Evolutionary conservation across 176 grass and related monocot genomes (phyloP), one percentile per base, ranked within the genome.

Genomic region (Triticum turgidum): DNA sequence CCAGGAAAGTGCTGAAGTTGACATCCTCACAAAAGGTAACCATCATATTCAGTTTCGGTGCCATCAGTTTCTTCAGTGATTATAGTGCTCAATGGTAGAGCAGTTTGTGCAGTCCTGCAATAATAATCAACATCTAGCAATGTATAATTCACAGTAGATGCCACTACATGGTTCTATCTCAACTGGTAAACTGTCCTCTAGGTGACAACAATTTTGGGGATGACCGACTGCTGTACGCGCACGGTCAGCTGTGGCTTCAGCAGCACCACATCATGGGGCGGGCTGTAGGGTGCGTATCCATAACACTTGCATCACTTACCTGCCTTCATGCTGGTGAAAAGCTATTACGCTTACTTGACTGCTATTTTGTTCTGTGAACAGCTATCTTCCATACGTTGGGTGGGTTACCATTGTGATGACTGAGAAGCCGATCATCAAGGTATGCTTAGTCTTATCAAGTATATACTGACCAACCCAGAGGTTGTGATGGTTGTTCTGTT

Each of bases 1-100:
- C 22, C 89, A 87, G 33, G 87, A 89, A 59, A 90, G 59, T 25
- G 80, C 70, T 64, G 89, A 91, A 81, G 65, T 93, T 85, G 92
- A 91, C 80, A 87, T 97, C 85, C 92, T 97, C 73, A 98, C 93
- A 3, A 97, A 97, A 94, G 95, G 95, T 93, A 91, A 41, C 73
- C 35, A 25, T 9, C 35, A n/a, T 67, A 38, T 83, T 72, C 14
- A 71, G 11, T 80, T 79, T 24, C 49, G 32, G 25, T 42, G 18
- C 15, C 49, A 35, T 69, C 18, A 78, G 62, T 87, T 61, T 47
- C 9, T 35, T 35, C n/a, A 61, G 41, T 47, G 41, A 47, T 67
- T 49, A 49, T 68, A n/a, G 11, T 82, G 79, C 27, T 81, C 9
- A 81, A 7, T 61, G 59, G 29, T 78, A 58, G 27, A 85, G 44